Percentiles rank a stretch among this genome's conserved stretches.
These are phyloP conservation scores for Hymenochaete sp. DNA, from an alignment of 1,284 basidiomycete species.

Conservation along the genomic window DNA sequence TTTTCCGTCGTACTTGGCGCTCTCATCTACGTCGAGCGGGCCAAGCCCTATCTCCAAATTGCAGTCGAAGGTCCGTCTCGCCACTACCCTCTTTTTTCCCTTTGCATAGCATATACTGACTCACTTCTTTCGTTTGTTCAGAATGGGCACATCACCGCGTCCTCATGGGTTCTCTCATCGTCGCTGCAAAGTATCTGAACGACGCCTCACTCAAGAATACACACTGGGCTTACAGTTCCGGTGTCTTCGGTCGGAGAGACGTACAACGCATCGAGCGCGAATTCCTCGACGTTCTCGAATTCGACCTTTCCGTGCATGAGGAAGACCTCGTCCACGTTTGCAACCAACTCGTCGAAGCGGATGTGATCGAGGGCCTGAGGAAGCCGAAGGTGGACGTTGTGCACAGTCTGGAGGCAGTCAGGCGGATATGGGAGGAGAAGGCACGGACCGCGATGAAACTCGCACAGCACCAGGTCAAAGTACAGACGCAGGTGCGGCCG, in stretches of 20 bases:
- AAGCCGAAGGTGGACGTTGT: no score
- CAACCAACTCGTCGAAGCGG: slow-evolving; percentile 6
- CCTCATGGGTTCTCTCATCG: slow-evolving; percentile 63
- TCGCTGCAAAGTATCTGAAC: slow-evolving; percentile 68
- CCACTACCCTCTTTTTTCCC: neutral
- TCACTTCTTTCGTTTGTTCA: neutral
- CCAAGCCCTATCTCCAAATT: slow-evolving; percentile 64
- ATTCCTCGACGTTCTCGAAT: slow-evolving; percentile 68
- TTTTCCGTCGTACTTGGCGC: slow-evolving; percentile 54
- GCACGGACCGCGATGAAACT: no score
- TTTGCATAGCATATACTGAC: neutral
- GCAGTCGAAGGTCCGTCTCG: slow-evolving; percentile 39
- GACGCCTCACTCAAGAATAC: slow-evolving; percentile 71
- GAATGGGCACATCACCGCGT: slow-evolving; percentile 74
- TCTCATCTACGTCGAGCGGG: slow-evolving; percentile 63
- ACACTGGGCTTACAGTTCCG: slow-evolving; percentile 71
- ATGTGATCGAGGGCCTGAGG: no score
- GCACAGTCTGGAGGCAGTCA: no score
- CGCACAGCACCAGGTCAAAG: no score
- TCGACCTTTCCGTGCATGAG: slow-evolving; percentile 55
- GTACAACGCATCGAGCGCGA: slow-evolving; percentile 70
- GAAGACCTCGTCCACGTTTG: slow-evolving; percentile 35
- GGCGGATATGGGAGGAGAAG: no score
- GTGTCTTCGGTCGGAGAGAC: slow-evolving; percentile 69
- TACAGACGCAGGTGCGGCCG: no score